Evolutionary conservation across 2,329 filamentous ascomycete genomes (phyloP).

Genomic region (Whalleya microplaca): DNA sequence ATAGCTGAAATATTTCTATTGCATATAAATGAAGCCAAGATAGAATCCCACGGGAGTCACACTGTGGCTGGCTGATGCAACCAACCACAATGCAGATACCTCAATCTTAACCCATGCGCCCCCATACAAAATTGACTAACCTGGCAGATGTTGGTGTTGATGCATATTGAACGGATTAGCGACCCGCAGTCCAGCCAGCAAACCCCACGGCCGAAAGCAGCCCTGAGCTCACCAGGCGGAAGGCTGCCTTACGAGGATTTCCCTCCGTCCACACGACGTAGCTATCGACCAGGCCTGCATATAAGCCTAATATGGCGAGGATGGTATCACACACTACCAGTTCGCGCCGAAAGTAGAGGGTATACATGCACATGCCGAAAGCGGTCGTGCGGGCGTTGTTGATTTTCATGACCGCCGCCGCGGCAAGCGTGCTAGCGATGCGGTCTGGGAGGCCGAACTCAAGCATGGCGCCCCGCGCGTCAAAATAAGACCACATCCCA

Average conservation of each 20-base stretch:
- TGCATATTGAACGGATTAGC: background rate
- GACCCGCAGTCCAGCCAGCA: conserved; percentile 11
- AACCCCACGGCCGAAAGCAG: conserved; percentile 17
- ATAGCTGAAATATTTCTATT: too few species aligned
- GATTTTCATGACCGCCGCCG: conserved; percentile 27
- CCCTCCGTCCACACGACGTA: conserved; percentile 33
- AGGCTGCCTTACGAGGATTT: conserved; percentile 19
- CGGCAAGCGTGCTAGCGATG: conserved; percentile 24
- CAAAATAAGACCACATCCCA: conserved; percentile 30
- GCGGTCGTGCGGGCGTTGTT: conserved; percentile 28
- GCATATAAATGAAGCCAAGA: too few species aligned
- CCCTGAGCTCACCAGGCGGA: conserved; percentile 25
- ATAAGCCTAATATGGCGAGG: conserved; percentile 30
- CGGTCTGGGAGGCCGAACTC: conserved; percentile 32
- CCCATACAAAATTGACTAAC: too few species aligned
- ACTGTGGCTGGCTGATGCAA: too few species aligned
- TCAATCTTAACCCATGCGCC: too few species aligned
- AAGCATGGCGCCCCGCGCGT: conserved; percentile 27
- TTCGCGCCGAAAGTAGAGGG: conserved; percentile 28
- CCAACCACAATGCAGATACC: too few species aligned
- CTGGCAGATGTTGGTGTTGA: background rate
- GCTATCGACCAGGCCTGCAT: conserved; percentile 32
- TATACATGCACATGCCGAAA: conserved; percentile 26
- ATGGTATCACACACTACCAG: conserved; percentile 26
- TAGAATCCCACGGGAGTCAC: too few species aligned